These are phyloP conservation scores for Gomphus bonarii DNA, from an alignment of 1,284 basidiomycete genomes.

Conservation along the genomic window DNA sequence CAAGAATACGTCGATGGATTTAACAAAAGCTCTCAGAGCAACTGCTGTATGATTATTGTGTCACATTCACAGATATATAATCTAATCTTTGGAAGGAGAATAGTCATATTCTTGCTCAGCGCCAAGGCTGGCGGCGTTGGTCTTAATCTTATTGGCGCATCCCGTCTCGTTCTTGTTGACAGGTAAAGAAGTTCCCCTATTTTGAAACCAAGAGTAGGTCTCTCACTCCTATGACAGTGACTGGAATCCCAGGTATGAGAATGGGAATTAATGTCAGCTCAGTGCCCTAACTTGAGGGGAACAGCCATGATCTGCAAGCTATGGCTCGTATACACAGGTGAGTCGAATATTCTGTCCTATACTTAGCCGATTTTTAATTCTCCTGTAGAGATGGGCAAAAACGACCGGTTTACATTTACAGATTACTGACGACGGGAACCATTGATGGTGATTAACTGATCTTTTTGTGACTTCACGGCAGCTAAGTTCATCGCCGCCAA, in stretches of 20 bases:
- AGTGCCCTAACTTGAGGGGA: not conserved
- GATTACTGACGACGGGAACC: conserved; percentile 74
- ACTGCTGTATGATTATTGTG: conserved; percentile 44
- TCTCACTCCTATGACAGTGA: conserved; percentile 44
- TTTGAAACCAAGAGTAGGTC: not conserved
- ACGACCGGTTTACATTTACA: conserved; percentile 86
- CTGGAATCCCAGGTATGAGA: conserved; percentile 80
- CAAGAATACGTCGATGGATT: conserved; percentile 79
- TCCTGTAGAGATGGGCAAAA: conserved; percentile 83
- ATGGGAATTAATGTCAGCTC: not conserved
- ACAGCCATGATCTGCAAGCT: conserved; percentile 84
- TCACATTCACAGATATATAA: not conserved
- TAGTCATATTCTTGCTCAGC: conserved; percentile 88
- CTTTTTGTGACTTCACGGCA: not conserved
- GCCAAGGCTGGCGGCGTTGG: conserved; percentile 95
- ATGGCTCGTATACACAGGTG: conserved; percentile 96
- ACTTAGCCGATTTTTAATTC: not conserved
- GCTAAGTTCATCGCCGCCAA: not conserved
- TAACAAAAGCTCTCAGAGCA: conserved; percentile 62
- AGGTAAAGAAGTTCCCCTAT: not conserved
- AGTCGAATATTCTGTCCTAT: conserved; percentile 14
- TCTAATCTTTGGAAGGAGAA: not conserved
- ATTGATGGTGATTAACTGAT: conserved; percentile 48
- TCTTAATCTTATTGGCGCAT: conserved; percentile 87
- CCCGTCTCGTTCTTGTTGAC: conserved; percentile 76